Evolutionary conservation across 345 rosid genomes (phyloP).

Genomic region (Eucalyptus polybractea): DNA sequence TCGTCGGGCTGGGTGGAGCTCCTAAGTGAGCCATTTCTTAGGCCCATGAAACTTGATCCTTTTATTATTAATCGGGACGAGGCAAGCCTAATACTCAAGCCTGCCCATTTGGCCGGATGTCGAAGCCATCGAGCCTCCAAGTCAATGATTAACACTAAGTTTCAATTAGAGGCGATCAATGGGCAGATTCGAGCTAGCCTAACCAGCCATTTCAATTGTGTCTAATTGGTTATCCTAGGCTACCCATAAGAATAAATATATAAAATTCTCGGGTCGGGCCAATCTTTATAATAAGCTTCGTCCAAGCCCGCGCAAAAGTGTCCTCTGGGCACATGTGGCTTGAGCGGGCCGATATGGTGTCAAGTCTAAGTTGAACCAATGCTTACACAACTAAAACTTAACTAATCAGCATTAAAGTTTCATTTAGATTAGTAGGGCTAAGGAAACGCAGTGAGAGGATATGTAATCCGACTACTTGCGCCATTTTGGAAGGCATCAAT

Average conservation of each 20-base stretch:
- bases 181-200: not conserved
- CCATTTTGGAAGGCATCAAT: not conserved
- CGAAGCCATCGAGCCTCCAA: not conserved
- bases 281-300: not conserved
- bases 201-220: not conserved
- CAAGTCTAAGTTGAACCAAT: not conserved
- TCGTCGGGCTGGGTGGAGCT: not conserved
- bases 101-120: not conserved
- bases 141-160: not conserved
- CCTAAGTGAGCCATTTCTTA: not conserved
- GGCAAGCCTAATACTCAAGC: not conserved
- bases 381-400: not conserved
- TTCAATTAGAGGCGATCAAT: not conserved
- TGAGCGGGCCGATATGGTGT: not conserved
- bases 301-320: not conserved
- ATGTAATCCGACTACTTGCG: not conserved
- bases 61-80: not conserved
- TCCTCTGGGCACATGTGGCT: not conserved
- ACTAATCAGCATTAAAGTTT: not conserved
- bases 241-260: not conserved
- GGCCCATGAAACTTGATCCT: not conserved
- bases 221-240: not conserved
- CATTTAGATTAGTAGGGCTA: not conserved
- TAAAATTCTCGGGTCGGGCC: not conserved
- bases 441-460: not conserved